Evolutionary conservation across 768 basidiomycete species (phyloP), one percentile per base, ranked within the genome.

Genomic region (Paxillus rubicundulus): DNA sequence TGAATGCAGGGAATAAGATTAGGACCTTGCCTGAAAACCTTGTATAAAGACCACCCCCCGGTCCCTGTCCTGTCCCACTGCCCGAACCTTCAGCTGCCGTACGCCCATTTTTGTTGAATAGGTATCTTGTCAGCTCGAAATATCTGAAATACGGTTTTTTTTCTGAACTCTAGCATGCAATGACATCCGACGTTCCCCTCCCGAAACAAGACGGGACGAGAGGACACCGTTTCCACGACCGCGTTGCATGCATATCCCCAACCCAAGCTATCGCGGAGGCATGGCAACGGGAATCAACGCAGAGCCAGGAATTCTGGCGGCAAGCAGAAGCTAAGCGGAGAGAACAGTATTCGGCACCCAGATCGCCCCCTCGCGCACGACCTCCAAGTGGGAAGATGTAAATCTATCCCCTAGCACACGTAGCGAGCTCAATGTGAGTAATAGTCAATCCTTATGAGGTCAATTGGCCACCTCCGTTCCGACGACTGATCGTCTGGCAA

Each of bases 221-320:
- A 67, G 64, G 47, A 52, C 65, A 64, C 17, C 55, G 56, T 37
- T 65, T 54, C 50, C 65, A 53, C 48, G 67, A 69, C 39, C 53
- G 62, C 45, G 57, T 47, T 10, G 59, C 70, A 52, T 55, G 59
- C 34, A 56, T 77, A 60, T 75, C 82, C 10, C 81, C 82, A 34
- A 80, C 81, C 4, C 80, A 83, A 56, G 77, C 80, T 27, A 87
- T 89, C 64, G 84, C 82, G 33, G 80, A 83, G 38, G 82, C 82
- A 49, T 88, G 87, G 87, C 79, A 76, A 62, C 70, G 73, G 44
- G 82, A 86, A 68, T 78, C 82, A n/a, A 53, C 65, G 13, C 80
- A 85, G 67, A 81, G 70, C 57, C 78, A 85, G 64, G 77, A 80
- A 48, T 73, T 69, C 56, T 89, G 86, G 87, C 71, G 75, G 51